Evolutionary conservation across 23 red algal genomes (phyloP).

Genomic region (Cyanidiococcus yangmingshanensis): DNA sequence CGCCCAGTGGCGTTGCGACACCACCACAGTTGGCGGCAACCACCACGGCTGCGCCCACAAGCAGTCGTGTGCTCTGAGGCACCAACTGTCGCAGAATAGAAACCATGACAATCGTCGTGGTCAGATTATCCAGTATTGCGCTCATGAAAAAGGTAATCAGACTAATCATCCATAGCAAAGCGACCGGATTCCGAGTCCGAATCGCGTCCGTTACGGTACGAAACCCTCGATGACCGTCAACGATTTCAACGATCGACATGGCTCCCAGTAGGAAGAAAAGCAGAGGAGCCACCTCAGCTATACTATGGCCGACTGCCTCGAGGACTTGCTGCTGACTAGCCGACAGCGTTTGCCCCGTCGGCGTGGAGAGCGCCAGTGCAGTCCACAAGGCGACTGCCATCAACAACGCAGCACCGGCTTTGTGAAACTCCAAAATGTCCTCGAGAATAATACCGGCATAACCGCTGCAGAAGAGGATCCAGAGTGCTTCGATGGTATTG

Average conservation of each 20-base stretch:
- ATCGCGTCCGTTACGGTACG: conserved; percentile 79
- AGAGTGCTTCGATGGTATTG: conserved; percentile 51
- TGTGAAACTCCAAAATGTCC: conserved; percentile 79
- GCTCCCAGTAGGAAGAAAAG: conserved; percentile 93
- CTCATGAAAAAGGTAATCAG: conserved; percentile 82
- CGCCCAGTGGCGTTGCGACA: conserved; percentile 90
- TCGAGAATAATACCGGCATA: conserved; percentile 92
- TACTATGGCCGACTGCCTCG: conserved; percentile 28
- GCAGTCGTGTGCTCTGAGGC: conserved; percentile 40
- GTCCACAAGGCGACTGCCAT: conserved; percentile 76
- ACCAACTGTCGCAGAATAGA: conserved; percentile 78
- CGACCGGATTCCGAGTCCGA: conserved; percentile 39
- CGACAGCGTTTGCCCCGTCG: conserved; percentile 10
- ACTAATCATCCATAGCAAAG: conserved; percentile 73
- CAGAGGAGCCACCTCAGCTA: conserved; percentile 61
- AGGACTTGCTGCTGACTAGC: conserved; percentile 17
- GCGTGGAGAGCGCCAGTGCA: conserved; percentile 38
- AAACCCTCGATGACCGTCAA: conserved; percentile 90
- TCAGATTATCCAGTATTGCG: conserved; percentile 91
- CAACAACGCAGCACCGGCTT: conserved; percentile 73
- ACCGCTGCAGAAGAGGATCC: conserved; percentile 56
- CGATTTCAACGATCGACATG: conserved; percentile 95
- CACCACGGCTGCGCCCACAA: conserved; percentile 79
- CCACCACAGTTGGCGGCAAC: conserved; percentile 95
- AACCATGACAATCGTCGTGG: conserved; percentile 93